A percentile compares a stretch with the other conserved stretches of the same genome.
phyloP scores from a whole-genome alignment of 768 basidiomycete genomes.

The Lentinula detonsa region DNA sequence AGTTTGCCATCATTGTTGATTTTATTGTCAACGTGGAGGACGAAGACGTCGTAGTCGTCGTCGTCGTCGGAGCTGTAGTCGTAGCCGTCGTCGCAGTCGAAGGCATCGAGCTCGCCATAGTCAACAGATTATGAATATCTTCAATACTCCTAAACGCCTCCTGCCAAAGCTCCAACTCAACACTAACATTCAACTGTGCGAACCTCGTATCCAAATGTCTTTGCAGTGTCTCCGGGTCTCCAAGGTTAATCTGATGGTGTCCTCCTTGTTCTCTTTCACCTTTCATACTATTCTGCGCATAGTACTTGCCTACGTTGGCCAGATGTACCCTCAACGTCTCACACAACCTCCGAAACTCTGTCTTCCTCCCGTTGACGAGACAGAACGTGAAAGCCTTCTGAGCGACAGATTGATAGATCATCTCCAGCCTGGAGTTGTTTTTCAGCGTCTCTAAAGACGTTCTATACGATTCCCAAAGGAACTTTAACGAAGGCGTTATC shows the following conservation, averaged over 20 bases:
- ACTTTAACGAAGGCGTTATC: slow-evolving; percentile 96
- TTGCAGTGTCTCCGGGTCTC: slow-evolving; percentile 90
- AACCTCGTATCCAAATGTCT: slow-evolving; percentile 97
- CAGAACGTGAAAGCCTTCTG: slow-evolving; percentile 98
- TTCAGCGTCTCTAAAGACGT: slow-evolving; percentile 94
- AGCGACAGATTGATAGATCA: slow-evolving; percentile 95
- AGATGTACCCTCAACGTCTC: slow-evolving; percentile 95
- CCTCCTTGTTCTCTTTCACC: neutral
- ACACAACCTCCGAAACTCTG: slow-evolving; percentile 95
- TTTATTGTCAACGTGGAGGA: neutral
- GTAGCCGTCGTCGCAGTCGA: no score
- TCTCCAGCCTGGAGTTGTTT: slow-evolving; percentile 89
- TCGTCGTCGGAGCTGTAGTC: neutral
- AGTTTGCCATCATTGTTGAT: slow-evolving; percentile 96
- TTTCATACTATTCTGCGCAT: slow-evolving; percentile 57
- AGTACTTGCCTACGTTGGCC: slow-evolving; percentile 90
- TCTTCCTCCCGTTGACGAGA: slow-evolving; percentile 86
- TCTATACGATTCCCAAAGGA: slow-evolving; percentile 98
- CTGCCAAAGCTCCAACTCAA: slow-evolving; percentile 98
- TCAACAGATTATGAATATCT: slow-evolving; percentile 94
- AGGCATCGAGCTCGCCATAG: slow-evolving; percentile 88
- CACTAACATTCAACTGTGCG: slow-evolving; percentile 91
- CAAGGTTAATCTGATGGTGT: slow-evolving; percentile 84
- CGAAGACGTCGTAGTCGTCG: neutral
- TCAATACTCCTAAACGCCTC: slow-evolving; percentile 98